phyloP scores from a whole-genome alignment of 2,329 filamentous ascomycete genomes.

The Coniochaeta sp. region DNA sequence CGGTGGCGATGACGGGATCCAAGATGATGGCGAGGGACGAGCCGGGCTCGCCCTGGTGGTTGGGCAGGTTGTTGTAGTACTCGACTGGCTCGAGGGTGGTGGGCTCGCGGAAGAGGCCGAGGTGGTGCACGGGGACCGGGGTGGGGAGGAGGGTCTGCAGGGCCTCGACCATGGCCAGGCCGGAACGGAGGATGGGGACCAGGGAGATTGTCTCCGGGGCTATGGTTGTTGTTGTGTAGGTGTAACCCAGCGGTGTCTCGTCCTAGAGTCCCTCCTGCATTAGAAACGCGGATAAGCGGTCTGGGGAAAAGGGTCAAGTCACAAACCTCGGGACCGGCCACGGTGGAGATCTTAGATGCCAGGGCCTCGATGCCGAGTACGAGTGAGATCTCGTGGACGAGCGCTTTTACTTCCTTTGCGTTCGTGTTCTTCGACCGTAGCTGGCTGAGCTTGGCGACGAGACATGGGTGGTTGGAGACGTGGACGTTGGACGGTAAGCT shows the following conservation, averaged over 20 bases:
- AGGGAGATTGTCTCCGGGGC: constrained; percentile 64
- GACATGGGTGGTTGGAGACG: constrained; percentile 78
- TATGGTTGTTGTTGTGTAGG: constrained; percentile 60
- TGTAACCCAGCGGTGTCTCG: constrained; percentile 68
- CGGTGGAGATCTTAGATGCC: constrained; percentile 49
- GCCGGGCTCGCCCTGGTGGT: constrained; percentile 42
- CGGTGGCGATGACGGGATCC: constrained; percentile 90
- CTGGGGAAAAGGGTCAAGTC: constrained; percentile 19
- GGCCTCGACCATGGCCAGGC: constrained; percentile 84
- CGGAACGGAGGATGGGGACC: constrained; percentile 87
- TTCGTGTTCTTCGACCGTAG: constrained; percentile 66
- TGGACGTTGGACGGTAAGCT: constrained; percentile 56
- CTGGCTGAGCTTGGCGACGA: constrained; percentile 82
- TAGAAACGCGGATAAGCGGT: neutral
- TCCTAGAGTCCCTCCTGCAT: constrained; percentile 57
- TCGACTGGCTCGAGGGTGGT: constrained; percentile 82
- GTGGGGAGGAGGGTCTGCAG: constrained; percentile 74
- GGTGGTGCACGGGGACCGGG: constrained; percentile 80
- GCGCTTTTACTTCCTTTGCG: constrained; percentile 67
- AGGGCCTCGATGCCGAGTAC: constrained; percentile 81
- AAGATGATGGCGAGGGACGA: constrained; percentile 68
- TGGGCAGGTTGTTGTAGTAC: constrained; percentile 96
- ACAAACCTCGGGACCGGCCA: constrained; percentile 53
- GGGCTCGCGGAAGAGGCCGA: constrained; percentile 89
- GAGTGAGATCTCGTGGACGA: constrained; percentile 80